Conservation (phyloP, 352 stramenopile species). For the Phytopythium cucurbitacearum region DNA sequence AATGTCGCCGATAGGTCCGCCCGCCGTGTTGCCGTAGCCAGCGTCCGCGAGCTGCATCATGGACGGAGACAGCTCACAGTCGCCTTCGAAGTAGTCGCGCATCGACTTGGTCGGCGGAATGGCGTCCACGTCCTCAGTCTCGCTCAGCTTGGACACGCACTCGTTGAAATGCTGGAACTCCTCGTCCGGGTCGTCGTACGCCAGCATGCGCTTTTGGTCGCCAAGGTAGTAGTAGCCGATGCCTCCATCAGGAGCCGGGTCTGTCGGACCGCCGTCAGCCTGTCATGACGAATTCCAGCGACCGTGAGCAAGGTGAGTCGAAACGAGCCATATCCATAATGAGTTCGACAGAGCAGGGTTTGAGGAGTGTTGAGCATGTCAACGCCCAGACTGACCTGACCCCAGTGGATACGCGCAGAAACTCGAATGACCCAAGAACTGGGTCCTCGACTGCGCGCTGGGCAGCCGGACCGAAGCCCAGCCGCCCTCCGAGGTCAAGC, state of each 20-base stretch:
- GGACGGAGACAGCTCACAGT: slow-evolving; percentile 48
- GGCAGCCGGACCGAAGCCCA: slow-evolving; percentile 13
- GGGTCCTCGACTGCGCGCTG: slow-evolving; percentile 52
- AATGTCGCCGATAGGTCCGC: slow-evolving; percentile 61
- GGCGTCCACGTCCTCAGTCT: slow-evolving; percentile 54
- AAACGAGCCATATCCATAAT: slow-evolving; percentile 2
- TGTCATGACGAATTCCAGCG: slow-evolving; percentile 14
- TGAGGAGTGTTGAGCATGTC: slow-evolving; percentile 33
- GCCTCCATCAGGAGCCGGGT: slow-evolving; percentile 64
- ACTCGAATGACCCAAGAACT: slow-evolving; percentile 77
- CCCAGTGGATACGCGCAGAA: slow-evolving; percentile 57
- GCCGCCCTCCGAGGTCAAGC: slow-evolving; percentile 51
- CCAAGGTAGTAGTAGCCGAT: slow-evolving; percentile 87
- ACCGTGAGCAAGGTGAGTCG: slow-evolving; percentile 12
- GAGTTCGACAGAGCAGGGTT: slow-evolving; percentile 4
- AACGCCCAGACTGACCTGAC: slow-evolving; percentile 85
- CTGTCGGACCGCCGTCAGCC: slow-evolving; percentile 73
- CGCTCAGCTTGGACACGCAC: slow-evolving; percentile 53
- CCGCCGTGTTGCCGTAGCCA: slow-evolving; percentile 79
- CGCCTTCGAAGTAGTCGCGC: slow-evolving; percentile 64
- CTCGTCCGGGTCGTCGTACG: slow-evolving; percentile 56
- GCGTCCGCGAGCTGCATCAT: slow-evolving; percentile 83
- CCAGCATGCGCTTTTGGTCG: slow-evolving; percentile 78
- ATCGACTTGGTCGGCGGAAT: slow-evolving; percentile 65
- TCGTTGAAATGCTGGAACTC: slow-evolving; percentile 79